These are phyloP conservation scores for Xylaria sp. DNA, from an alignment of 2,329 filamentous ascomycete species.

Conservation along the genomic window DNA sequence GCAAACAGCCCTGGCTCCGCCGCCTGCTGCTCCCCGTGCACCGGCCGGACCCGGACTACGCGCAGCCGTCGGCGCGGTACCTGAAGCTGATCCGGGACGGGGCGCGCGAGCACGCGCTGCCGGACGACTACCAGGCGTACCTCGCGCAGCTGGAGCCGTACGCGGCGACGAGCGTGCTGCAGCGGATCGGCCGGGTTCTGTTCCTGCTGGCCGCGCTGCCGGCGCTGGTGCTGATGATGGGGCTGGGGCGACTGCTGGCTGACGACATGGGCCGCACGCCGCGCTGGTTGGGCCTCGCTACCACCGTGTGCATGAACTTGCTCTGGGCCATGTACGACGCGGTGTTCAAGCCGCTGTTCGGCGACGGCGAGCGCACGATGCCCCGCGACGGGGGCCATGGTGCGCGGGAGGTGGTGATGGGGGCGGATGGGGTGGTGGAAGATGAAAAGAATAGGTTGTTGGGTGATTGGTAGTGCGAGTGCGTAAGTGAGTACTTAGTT, in stretches of 20 bases:
- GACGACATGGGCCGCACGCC: slow-evolving; percentile 70
- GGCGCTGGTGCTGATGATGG: slow-evolving; percentile 53
- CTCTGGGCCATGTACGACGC: slow-evolving; percentile 71
- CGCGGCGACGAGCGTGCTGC: slow-evolving; percentile 67
- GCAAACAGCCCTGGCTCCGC: slow-evolving; percentile 50
- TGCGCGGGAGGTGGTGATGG: not conserved
- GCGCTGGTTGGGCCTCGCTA: slow-evolving; percentile 63
- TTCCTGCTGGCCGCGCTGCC: slow-evolving; percentile 67
- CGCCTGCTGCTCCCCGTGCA: slow-evolving; percentile 52
- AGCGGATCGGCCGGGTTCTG: slow-evolving; percentile 67
- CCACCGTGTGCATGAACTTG: slow-evolving; percentile 49
- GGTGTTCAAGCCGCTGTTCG: slow-evolving; percentile 71
- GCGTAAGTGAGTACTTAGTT: no score
- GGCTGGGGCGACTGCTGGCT: slow-evolving; percentile 55
- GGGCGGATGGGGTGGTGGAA: not conserved
- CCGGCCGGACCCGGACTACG: slow-evolving; percentile 72
- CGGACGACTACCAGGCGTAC: slow-evolving; percentile 76
- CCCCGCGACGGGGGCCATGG: slow-evolving; percentile 32
- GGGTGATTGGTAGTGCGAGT: slow-evolving; percentile 39
- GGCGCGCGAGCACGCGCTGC: slow-evolving; percentile 79
- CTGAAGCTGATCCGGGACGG: slow-evolving; percentile 80
- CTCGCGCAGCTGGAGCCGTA: slow-evolving; percentile 73
- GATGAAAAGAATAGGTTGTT: slow-evolving; percentile 36
- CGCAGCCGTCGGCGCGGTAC: slow-evolving; percentile 84
- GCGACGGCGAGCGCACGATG: slow-evolving; percentile 78